Percentiles rank a stretch among this genome's conserved stretches.
phyloP scores from a whole-genome alignment of 139 green algal genomes.

The Haematococcus lacustris region DNA sequence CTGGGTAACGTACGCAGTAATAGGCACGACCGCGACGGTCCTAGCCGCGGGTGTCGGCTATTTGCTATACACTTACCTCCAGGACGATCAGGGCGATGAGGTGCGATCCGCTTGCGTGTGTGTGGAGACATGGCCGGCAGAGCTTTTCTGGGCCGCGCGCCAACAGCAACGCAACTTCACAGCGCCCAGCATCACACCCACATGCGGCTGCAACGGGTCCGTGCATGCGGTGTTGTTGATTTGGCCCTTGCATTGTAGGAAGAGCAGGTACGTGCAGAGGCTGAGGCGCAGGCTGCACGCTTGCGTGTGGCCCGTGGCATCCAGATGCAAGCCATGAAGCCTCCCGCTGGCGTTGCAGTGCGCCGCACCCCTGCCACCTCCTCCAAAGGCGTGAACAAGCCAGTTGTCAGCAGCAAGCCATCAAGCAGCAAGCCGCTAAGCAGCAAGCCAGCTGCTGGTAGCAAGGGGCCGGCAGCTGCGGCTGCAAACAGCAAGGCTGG shows the following conservation, averaged over 20 bases:
- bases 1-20: not conserved
- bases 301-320: slow-evolving; percentile 4
- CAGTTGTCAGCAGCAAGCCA: no score
- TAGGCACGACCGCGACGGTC: not conserved
- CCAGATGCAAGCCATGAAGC: slow-evolving; percentile 2
- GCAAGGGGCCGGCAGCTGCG: not conserved
- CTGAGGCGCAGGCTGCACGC: not conserved
- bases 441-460: not conserved
- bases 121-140: not conserved
- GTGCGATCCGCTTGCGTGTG: no score
- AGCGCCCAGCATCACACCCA: no score
- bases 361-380: no score
- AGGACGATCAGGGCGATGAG: not conserved
- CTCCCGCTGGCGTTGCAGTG: not conserved
- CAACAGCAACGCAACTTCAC: no score
- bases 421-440: not conserved
- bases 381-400: no score
- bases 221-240: not conserved
- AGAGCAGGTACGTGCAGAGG: not conserved
- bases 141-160: no score
- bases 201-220: not conserved
- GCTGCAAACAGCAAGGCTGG: not conserved
- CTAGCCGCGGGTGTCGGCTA: slow-evolving; percentile 2
- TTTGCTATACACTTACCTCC: slow-evolving; percentile 4
- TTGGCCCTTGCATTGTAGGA: not conserved